These are phyloP conservation scores for Podaxis sp. DNA, from an alignment of 768 basidiomycete genomes.

Conservation along the genomic window DNA sequence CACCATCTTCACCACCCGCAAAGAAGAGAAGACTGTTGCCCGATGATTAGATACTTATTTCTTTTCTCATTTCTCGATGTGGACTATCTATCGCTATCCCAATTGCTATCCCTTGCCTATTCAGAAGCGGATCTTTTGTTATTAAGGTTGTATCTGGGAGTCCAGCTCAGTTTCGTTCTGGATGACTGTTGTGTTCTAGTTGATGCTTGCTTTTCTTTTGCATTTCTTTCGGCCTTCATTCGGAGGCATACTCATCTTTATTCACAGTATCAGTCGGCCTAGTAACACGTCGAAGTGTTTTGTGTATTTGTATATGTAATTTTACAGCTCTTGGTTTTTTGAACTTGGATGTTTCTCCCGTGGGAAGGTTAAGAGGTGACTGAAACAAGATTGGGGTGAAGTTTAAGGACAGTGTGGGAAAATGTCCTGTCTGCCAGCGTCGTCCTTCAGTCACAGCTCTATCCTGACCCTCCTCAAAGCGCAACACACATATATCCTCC, in stretches of 20 bases:
- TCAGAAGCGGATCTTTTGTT: constrained; percentile 17
- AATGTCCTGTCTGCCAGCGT: constrained; percentile 12
- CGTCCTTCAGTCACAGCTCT: constrained; percentile 14
- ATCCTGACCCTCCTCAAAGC: constrained; percentile 8
- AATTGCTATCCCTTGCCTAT: constrained; percentile 17
- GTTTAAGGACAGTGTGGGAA: constrained; percentile 12
- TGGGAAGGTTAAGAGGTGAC: constrained; percentile 11
- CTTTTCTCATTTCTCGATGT: constrained; percentile 3
- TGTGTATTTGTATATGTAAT: constrained; percentile 17
- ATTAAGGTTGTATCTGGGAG: constrained; percentile 9
- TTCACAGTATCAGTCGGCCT: constrained; percentile 8
- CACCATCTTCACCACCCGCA: constrained; percentile 36
- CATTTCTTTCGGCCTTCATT: neutral
- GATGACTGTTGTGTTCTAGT: constrained; percentile 13
- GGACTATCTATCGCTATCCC: constrained; percentile 10
- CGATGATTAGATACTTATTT: neutral
- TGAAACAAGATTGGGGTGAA: neutral
- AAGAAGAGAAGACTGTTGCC: constrained; percentile 51
- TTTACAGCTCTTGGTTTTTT: neutral
- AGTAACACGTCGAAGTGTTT: constrained; percentile 6
- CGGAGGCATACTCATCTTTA: constrained; percentile 3
- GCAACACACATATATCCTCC: constrained; percentile 9
- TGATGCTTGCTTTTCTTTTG: constrained; percentile 17
- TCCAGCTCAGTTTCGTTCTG: constrained; percentile 7
- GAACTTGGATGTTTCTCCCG: neutral